phyloP scores from a whole-genome alignment of 371 early-diverging fungal species.

The Lichtheimia ornata region DNA sequence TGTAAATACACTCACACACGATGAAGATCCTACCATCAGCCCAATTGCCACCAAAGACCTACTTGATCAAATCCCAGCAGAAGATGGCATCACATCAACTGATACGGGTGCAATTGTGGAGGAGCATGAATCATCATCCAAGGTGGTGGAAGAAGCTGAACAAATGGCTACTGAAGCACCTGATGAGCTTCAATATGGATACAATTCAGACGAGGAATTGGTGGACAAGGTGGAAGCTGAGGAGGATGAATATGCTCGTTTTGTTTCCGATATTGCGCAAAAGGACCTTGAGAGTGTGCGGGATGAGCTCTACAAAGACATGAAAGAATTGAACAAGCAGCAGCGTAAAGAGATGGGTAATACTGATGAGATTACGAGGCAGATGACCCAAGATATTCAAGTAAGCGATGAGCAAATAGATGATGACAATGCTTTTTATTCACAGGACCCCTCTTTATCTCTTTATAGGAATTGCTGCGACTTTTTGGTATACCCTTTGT shows the following conservation, averaged over 20 bases:
- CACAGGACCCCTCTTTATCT: not conserved
- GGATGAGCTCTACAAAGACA: constrained; percentile 58
- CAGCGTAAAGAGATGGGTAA: constrained; percentile 65
- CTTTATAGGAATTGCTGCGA: constrained; percentile 64
- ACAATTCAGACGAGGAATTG: constrained; percentile 48
- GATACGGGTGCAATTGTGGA: not conserved
- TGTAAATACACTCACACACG: too few relatives aligned
- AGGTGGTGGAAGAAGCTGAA: too few relatives aligned
- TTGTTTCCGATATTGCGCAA: constrained; percentile 53
- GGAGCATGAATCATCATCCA: constrained; percentile 7
- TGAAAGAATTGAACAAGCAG: constrained; percentile 56
- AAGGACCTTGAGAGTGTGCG: constrained; percentile 45
- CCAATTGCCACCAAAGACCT: too few relatives aligned
- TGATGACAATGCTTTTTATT: too few relatives aligned
- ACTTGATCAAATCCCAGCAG: not conserved
- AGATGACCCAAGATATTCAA: constrained; percentile 75
- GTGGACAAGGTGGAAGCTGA: constrained; percentile 37
- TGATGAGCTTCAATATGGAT: constrained; percentile 22
- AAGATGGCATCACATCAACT: not conserved
- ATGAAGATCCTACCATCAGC: too few relatives aligned
- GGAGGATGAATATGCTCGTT: constrained; percentile 56
- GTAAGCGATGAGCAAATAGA: constrained; percentile 14
- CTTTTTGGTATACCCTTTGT: constrained; percentile 97
- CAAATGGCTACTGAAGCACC: not conserved
- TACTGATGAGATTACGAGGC: constrained; percentile 65